Conservation (phyloP, 164 flowering plant genomes). For the Stephania japonica region DNA sequence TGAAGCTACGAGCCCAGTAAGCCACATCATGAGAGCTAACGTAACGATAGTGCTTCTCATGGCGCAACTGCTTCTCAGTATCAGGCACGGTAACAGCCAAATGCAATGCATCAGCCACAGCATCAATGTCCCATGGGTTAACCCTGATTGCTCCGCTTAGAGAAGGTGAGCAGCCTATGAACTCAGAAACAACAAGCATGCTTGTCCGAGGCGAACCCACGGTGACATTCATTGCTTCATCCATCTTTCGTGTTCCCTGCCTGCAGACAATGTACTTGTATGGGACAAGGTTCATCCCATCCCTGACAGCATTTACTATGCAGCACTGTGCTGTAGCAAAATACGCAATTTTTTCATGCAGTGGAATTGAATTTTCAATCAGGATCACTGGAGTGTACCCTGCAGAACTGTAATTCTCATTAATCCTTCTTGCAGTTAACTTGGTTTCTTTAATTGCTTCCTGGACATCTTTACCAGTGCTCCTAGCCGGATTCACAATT, state of each 20-base stretch:
- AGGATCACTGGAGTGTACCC: constrained; percentile 52
- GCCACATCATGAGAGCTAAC: constrained; percentile 73
- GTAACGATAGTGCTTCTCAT: constrained; percentile 74
- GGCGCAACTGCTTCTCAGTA: constrained; percentile 65
- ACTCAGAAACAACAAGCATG: constrained; percentile 78
- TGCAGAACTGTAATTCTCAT: constrained; percentile 47
- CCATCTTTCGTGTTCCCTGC: constrained; percentile 49
- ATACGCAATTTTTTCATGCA: constrained; percentile 62
- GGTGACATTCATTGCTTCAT: constrained; percentile 34
- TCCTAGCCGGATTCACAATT: constrained; percentile 77
- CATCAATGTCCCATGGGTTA: constrained; percentile 77
- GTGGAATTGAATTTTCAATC: constrained; percentile 61
- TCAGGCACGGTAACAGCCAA: constrained; percentile 44
- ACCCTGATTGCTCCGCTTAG: constrained; percentile 81
- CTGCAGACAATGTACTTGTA: constrained; percentile 73
- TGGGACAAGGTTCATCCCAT: constrained; percentile 85
- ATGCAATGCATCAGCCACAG: constrained; percentile 68
- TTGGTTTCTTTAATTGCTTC: constrained; percentile 65
- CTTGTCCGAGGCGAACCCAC: constrained; percentile 44
- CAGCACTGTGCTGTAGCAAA: constrained; percentile 75
- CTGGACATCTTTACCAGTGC: constrained; percentile 72
- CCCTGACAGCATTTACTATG: constrained; percentile 81
- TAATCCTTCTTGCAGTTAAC: constrained; percentile 49
- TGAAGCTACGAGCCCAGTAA: constrained; percentile 71
- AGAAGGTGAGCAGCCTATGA: constrained; percentile 82